Base-by-base conservation (phyloP, 345 rosid genomes). In the Populus alba region DNA sequence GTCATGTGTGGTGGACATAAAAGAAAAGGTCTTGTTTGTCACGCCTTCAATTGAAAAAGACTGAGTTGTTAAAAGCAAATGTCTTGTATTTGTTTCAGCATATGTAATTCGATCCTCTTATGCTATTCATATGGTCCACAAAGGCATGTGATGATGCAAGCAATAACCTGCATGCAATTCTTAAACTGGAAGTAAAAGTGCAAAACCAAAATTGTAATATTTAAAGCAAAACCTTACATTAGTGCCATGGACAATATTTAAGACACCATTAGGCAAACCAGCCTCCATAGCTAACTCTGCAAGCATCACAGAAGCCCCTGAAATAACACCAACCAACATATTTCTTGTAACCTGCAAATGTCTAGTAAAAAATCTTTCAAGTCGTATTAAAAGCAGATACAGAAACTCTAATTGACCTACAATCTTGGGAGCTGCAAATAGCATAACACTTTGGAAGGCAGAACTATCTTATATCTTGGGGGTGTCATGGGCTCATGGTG, bases 271-370 rank as follows among this genome's bases (percentile, higher is more conserved):
- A 62, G 91, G 89, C 81, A 88, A 75, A 68, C 91, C 89, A 76
- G 89, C 89, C 79, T 86, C 91, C 86, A 83, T 69, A 35, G 87
- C 89, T 67, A 88, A 82, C 83, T 86, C 89, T 15, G 88, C 87
- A 74, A 88, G 88, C 73, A 85, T 78, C 69, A 86, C 11, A 33
- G 86, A 77, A 81, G 89, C 88, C 83, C 88, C 88, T 88, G 79
- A 38, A 75, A 57, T 72, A 81, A 72, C 73, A 78, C 29, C 57
- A 69, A 66, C 16, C 20, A 71, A 61, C 45, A 62, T 23, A 13
- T 41, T 18, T 45, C 35, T 29, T 69, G 49, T 16, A 43, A 51
- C 2, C 18, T 53, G 49, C 31, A 15, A 20, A 59, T 53, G 59
- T 22, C 39, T 27, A 6, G 12, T 38, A 49, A 51, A n/a, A 76